phyloP scores from a whole-genome alignment of 164 flowering plant genomes.

The Liriodendron chinense region DNA sequence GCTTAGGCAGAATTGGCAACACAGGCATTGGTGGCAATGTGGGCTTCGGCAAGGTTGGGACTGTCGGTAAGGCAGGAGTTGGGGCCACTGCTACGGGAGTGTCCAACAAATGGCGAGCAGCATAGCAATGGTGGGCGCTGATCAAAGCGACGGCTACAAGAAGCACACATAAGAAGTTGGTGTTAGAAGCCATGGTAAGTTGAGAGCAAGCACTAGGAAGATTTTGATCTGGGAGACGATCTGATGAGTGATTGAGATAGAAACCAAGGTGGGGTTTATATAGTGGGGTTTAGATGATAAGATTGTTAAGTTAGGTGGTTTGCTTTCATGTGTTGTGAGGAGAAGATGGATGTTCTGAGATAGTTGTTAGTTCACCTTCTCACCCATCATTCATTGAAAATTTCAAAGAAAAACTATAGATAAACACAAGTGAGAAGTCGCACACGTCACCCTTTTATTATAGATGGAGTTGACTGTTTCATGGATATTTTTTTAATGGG shows the following conservation, averaged over 20 bases:
- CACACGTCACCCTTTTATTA: too few relatives aligned
- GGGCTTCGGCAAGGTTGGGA: neutral
- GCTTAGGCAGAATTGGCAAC: neutral
- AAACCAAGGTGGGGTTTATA: neutral
- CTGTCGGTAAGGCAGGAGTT: neutral
- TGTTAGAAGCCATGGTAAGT: neutral
- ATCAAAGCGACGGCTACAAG: neutral
- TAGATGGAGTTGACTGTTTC: too few relatives aligned
- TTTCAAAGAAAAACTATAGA: too few relatives aligned
- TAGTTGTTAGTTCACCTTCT: too few relatives aligned
- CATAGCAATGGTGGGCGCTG: neutral
- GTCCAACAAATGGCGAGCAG: neutral
- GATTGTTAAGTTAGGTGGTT: neutral
- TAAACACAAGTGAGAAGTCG: too few relatives aligned
- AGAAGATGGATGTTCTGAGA: too few relatives aligned
- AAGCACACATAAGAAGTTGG: neutral
- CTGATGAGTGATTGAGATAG: neutral
- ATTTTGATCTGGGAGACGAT: too few relatives aligned
- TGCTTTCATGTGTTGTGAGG: too few relatives aligned
- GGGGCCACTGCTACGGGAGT: neutral
- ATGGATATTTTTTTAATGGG: too few relatives aligned
- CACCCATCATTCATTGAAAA: too few relatives aligned
- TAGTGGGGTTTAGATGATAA: neutral
- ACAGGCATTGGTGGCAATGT: neutral
- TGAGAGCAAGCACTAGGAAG: neutral